A percentile compares a stretch with the other conserved stretches of the same genome.
Conservation (phyloP, 106 monocot species). For the Acorus calamus region DNA sequence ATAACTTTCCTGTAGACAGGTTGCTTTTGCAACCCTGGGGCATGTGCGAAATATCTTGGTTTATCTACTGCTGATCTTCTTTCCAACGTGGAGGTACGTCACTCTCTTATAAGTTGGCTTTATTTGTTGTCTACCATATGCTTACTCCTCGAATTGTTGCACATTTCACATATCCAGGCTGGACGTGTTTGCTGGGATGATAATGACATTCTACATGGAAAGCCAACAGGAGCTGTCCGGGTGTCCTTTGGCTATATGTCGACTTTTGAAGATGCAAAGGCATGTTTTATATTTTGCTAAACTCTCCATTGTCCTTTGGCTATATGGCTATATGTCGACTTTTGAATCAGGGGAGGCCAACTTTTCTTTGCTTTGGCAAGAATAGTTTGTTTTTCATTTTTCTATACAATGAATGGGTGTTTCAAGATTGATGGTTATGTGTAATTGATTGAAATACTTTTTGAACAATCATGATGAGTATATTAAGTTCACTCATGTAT, state of each 20-base stretch:
- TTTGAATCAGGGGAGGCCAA: too few relatives aligned
- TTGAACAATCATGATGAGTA: too few relatives aligned
- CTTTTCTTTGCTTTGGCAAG: too few relatives aligned
- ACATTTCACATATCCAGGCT: slow-evolving; percentile 33
- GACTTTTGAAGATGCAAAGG: slow-evolving; percentile 95
- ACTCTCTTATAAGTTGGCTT: not conserved
- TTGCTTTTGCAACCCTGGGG: slow-evolving; percentile 98
- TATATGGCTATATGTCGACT: too few relatives aligned
- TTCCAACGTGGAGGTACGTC: slow-evolving; percentile 81
- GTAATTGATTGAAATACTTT: too few relatives aligned
- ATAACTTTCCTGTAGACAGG: slow-evolving; percentile 64
- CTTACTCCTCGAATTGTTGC: not conserved
- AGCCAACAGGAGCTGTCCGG: slow-evolving; percentile 90
- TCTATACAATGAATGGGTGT: too few relatives aligned
- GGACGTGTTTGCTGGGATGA: slow-evolving; percentile 99
- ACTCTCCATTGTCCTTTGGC: not conserved
- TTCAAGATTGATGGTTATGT: too few relatives aligned
- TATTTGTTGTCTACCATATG: not conserved
- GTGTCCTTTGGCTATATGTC: slow-evolving; percentile 99
- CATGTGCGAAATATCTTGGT: slow-evolving; percentile 88
- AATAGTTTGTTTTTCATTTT: too few relatives aligned
- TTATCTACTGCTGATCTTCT: slow-evolving; percentile 75
- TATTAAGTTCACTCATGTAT: too few relatives aligned
- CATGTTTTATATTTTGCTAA: slow-evolving; percentile 1
- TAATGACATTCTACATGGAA: slow-evolving; percentile 77